Evolutionary conservation across 1,139 yeast genomes (phyloP), one percentile per base, ranked within the genome.

Genomic region (Lodderomyces beijingensis): DNA sequence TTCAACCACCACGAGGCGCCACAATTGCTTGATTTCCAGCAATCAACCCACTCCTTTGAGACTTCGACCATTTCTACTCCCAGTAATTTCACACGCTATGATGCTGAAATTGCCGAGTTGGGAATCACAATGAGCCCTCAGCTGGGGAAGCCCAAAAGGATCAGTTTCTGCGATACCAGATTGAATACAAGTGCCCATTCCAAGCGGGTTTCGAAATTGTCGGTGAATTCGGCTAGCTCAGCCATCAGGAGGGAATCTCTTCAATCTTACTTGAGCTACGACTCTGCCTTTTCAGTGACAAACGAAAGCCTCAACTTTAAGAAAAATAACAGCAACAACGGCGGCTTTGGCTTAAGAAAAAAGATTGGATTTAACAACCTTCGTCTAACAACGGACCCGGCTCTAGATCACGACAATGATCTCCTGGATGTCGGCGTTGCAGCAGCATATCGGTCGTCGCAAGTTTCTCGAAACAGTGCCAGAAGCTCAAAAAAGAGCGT

Each of bases 251-350:
- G 65, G 35, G 65, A 65, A 28, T 71, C 79, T 1, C 45, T 52
- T 2, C 69, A 66, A 42, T 74, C 80, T 1, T 75, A 75, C 42
- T 40, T 74, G 27, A 72, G 77, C 39, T 75, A 75, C 41, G 80
- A 75, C 46, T 72, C 79, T 1, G 77, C 72, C 3, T 60, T 70
- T 34, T 72, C 79, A 1, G 46, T 56, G 9, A 53, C 63, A 5
- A 53, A 59, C 32, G 54, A 49, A 2, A 53, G 64, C 1, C 36
- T 34, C 14, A 42, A 47, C 7, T 39, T 37, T 3, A 39, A 38
- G 15, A 28, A 33, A 12, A 13, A 13, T 14, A 16, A 15, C 14
- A 12, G 4, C 9, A 10, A 12, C 7, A 22, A 22, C 17, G 15
- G 17, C 15, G 23, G 24, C 11, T 34, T 26, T 27, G 55, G 59